Base-by-base conservation (phyloP, 2,329 filamentous ascomycete species). In the Neocucurbitaria cava region DNA sequence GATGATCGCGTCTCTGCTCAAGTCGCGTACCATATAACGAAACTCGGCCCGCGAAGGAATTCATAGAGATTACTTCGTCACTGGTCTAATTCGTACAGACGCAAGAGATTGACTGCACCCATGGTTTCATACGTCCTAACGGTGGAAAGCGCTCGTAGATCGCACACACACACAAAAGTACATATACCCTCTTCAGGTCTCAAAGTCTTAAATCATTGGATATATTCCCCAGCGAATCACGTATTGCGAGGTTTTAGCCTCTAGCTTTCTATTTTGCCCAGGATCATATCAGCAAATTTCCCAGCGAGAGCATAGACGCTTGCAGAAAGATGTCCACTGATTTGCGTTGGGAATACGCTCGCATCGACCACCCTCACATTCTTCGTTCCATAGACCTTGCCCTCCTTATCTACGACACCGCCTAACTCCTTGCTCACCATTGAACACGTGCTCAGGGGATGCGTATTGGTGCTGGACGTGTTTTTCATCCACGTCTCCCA, bases 221-320 rank as follows among this genome's bases (percentile, higher is more conserved):
- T 38, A 13, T 18, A 38, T 17, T 38, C 13, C 11, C 3, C 28
- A 11, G 9, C 28, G 24, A 26, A 31, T 15, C 11, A 31, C 28
- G 28, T 31, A 11, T 11, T 10, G 5, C 8, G 28, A 31, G 10
- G 28, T 13, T 15, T 5, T n/a, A 35, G 13, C 31, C 15, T 17
- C 8, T 40, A 24, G 11, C 10, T n/a, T 40, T 40, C 20, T 79
- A 73, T 18, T 13, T 43, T 26, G 5, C 6, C 24, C 41, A 43
- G 17, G 6, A 75, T 71, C 5, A 51, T 33, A 49, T 74, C 70
- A 5, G 62, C 64, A 41, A 73, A 69, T 58, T 62, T 75, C 42
- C 73, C 73, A 20, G 75, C 74, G 54, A 76, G 54, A 15, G 74
- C 74, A 58, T 76, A 76, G 1, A 77, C 62, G n/a, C 63, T 76